These are phyloP conservation scores for Megacollybia marginata DNA, from an alignment of 768 basidiomycete genomes.

Conservation along the genomic window DNA sequence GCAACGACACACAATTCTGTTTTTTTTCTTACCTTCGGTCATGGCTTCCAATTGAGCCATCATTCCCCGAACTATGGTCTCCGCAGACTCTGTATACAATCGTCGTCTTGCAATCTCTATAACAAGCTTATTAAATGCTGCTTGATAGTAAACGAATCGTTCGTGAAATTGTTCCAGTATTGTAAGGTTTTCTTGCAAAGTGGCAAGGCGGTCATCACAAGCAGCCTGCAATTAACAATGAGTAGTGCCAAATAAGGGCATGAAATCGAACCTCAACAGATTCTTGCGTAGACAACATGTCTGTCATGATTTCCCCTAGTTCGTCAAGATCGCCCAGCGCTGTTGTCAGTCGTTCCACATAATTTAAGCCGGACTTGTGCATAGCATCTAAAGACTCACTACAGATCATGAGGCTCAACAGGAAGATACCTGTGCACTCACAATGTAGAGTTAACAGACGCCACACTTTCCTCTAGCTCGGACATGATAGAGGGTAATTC, in stretches of 20 bases:
- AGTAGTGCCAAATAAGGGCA: background rate
- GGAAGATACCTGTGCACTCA: slow-evolving; percentile 25
- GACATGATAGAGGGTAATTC: slow-evolving; percentile 69
- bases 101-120: slow-evolving; percentile 65
- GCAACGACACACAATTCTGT: background rate
- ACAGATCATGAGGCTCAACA: background rate
- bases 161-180: slow-evolving; percentile 59
- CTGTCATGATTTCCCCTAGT: slow-evolving; percentile 71
- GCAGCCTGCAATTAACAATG: slow-evolving; percentile 28
- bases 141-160: slow-evolving; percentile 61
- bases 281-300: slow-evolving; percentile 68
- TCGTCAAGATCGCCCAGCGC: slow-evolving; percentile 65
- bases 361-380: slow-evolving; percentile 35
- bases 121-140: slow-evolving; percentile 67
- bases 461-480: slow-evolving; percentile 57
- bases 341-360: slow-evolving; percentile 39
- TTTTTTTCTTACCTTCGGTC: slow-evolving; percentile 46
- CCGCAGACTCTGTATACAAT: slow-evolving; percentile 58
- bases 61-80: slow-evolving; percentile 62
- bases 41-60: slow-evolving; percentile 54
- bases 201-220: slow-evolving; percentile 44
- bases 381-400: slow-evolving; percentile 46
- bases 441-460: slow-evolving; percentile 49
- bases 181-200: slow-evolving; percentile 53
- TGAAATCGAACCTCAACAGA: slow-evolving; percentile 48